A percentile compares a stretch with the other conserved stretches of the same genome.
phyloP scores from a whole-genome alignment of 2,329 filamentous ascomycete species.

The Colletotrichum sp. region DNA sequence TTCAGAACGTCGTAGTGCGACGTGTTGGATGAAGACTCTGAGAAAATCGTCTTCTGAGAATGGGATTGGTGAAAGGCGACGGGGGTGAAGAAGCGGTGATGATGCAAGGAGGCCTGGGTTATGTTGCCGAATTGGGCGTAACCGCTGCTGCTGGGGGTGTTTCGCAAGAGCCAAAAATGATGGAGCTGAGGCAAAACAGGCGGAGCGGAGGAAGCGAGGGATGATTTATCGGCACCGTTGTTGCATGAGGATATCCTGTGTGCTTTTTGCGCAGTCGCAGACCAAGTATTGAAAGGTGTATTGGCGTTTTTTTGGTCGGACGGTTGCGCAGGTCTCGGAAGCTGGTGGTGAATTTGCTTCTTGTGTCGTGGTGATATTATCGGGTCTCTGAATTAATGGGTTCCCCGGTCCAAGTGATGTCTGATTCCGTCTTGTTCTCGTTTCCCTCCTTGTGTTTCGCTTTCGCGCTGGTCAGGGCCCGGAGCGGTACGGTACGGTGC shows the following conservation, averaged over 20 bases:
- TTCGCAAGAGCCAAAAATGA: conserved; percentile 27
- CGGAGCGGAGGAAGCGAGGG: conserved; percentile 26
- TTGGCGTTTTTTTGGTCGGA: neutral
- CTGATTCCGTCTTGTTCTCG: neutral
- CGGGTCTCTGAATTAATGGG: conserved; percentile 16
- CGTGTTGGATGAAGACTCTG: conserved; percentile 20
- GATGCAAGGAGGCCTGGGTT: conserved; percentile 26
- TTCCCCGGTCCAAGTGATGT: neutral
- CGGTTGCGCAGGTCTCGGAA: conserved; percentile 25
- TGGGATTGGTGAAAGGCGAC: conserved; percentile 20
- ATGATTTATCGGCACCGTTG: conserved; percentile 28
- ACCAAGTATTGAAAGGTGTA: neutral
- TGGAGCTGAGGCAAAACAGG: conserved; percentile 25
- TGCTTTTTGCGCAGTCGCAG: conserved; percentile 9
- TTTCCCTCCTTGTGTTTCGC: neutral
- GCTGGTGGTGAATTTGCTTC: neutral
- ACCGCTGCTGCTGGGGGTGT: conserved; percentile 38
- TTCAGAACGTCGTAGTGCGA: conserved; percentile 18
- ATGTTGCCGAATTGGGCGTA: conserved; percentile 37
- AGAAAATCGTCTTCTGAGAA: conserved; percentile 39
- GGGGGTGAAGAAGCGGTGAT: conserved; percentile 23
- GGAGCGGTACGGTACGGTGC: neutral
- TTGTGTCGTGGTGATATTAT: conserved; percentile 15
- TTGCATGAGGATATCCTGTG: conserved; percentile 12
- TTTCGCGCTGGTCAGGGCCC: neutral